Evolutionary conservation across 495 filamentous ascomycete species (phyloP).

Genomic region (Tuber aestivum): DNA sequence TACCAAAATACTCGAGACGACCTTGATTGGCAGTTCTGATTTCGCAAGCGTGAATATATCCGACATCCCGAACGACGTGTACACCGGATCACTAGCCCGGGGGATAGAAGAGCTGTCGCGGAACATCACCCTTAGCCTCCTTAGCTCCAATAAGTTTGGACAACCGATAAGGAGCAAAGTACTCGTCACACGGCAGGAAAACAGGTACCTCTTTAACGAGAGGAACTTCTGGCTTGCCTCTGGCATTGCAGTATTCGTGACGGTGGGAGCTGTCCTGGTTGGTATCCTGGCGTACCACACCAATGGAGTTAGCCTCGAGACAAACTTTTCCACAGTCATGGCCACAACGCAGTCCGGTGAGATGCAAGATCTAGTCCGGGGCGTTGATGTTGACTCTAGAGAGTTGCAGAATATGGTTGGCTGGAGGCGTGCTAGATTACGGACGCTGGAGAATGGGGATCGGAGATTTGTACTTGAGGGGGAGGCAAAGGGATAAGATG

Average conservation of each 20-base stretch:
- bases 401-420: background rate
- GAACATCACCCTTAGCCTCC: background rate
- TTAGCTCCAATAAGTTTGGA: background rate
- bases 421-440: background rate
- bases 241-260: background rate
- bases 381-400: background rate
- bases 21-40: background rate
- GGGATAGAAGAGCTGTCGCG: background rate
- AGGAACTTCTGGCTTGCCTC: background rate
- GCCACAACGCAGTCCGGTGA: background rate
- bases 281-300: background rate
- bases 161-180: background rate
- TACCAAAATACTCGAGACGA: background rate
- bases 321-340: background rate
- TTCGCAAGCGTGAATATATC: background rate
- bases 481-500: background rate
- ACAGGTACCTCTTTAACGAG: background rate
- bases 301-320: background rate
- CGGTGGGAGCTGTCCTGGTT: background rate
- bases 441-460: background rate
- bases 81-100: background rate
- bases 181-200: background rate
- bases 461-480: background rate
- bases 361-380: background rate
- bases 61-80: background rate